A percentile compares a stretch with the other conserved stretches of the same genome.
Conservation (phyloP, 129 eudicot genomes). For the Chrysanthemum makinoi region DNA sequence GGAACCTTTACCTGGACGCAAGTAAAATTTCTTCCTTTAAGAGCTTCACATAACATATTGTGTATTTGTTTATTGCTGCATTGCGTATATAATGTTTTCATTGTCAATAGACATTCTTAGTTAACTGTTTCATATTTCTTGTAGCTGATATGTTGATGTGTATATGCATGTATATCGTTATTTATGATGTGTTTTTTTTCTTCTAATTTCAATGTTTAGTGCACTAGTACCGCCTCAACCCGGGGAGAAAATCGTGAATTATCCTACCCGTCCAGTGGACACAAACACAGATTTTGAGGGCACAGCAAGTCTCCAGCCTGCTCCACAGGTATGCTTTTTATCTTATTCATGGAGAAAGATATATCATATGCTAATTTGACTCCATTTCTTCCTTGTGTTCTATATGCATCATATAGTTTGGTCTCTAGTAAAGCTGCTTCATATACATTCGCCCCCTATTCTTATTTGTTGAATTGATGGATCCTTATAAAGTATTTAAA, state of each 20-base stretch:
- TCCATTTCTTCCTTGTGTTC: neutral
- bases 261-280: conserved; percentile 94
- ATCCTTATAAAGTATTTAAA: neutral
- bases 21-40: conserved; percentile 32
- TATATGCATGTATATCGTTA: conserved; percentile 5
- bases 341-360: neutral
- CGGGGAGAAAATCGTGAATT: conserved; percentile 86
- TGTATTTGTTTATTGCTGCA: conserved; percentile 7
- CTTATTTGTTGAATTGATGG: neutral
- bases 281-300: conserved; percentile 94
- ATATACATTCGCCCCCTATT: neutral
- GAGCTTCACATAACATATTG: neutral
- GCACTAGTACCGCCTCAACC: conserved; percentile 81
- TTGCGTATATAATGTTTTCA: neutral
- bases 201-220: conserved; percentile 38
- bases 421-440: neutral
- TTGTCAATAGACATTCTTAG: neutral
- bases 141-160: conserved; percentile 19
- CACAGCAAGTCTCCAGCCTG: conserved; percentile 81
- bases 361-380: conserved; percentile 2
- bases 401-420: neutral
- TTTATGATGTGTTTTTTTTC: neutral
- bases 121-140: neutral
- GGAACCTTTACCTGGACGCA: conserved; percentile 98
- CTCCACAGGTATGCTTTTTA: conserved; percentile 68